Evolutionary conservation across 2,329 filamentous ascomycete genomes (phyloP), one percentile per base, ranked within the genome.

Genomic region (Fusarium odoratissimum): DNA sequence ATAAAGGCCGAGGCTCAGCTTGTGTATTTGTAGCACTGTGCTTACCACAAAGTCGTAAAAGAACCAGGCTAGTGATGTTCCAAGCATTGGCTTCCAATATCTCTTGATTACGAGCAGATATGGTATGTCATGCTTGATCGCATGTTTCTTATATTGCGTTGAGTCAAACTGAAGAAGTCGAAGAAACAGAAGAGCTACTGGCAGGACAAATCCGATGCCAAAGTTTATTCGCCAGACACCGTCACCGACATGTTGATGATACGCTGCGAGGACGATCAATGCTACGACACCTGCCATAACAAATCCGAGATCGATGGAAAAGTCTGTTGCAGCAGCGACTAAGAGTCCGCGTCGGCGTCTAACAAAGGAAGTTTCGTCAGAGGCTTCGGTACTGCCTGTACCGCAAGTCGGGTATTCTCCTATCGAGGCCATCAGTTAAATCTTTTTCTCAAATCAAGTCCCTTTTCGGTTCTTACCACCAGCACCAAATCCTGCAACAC

Each of bases 21-120:
- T 25, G 25, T 25, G 25, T 25, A 25, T 25, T 25, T 25, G 5
- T 25, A 25, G 25, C 25, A 25, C 5, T 25, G 25, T 25, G 25
- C 25, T 25, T 25, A 57, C 56, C 44, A 59, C 44, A 13, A 59
- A 52, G 33, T 59, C 56, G 4, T 59, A 59, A 17, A 59, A 51
- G 5, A 59, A 59, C 56, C 56, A 59, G 1, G 56, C 56, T 25
- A 59, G 1, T 0, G 33, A 59, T 14, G 56, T 59, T 17, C 56
- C 56, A 1, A 52, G 44, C 56, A 59, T 59, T 0, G 56, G 56
- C 17, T 52, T 59, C 56, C 56, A 59, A 7, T 59, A 59, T 21
- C 44, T 51, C 25, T 31, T 59, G 5, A 59, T 30, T 0, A 59
- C 56, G 3, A 59, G 44, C 1, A 40, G 10, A 6, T 59, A 59